Evolutionary conservation across 495 filamentous ascomycete species (phyloP).

Genomic region (Aspergillus cristatus): DNA sequence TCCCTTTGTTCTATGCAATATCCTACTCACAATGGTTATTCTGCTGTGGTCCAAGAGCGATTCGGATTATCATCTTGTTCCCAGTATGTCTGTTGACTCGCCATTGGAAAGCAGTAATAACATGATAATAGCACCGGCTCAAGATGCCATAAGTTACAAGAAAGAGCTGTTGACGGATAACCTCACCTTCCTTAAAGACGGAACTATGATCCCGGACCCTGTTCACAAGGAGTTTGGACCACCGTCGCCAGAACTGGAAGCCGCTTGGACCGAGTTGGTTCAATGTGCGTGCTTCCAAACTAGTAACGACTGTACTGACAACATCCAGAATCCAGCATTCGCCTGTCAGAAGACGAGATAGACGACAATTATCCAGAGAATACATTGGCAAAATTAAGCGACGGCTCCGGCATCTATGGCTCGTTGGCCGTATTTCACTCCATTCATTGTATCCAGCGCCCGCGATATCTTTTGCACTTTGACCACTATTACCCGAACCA

Average conservation of each 20-base stretch:
- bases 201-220: not conserved
- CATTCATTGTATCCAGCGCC: conserved; percentile 7
- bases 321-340: conserved; percentile 26
- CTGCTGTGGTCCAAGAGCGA: too few relatives aligned
- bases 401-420: conserved; percentile 28
- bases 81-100: too few relatives aligned
- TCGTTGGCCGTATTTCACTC: conserved; percentile 5
- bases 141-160: not conserved
- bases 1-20: too few relatives aligned
- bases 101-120: not conserved
- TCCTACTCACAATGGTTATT: too few relatives aligned
- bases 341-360: conserved; percentile 80
- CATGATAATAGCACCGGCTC: not conserved
- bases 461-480: conserved; percentile 1
- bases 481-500: conserved; percentile 2
- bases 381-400: conserved; percentile 60
- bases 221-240: not conserved
- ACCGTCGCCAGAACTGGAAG: not conserved
- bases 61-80: too few relatives aligned
- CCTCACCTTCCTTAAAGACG: not conserved
- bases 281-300: not conserved
- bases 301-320: not conserved
- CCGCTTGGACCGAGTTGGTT: not conserved
- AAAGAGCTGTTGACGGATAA: not conserved
- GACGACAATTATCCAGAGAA: conserved; percentile 43